phyloP scores from a whole-genome alignment of 805 yeast species.

The Kodamaea kaohsiungensis region DNA sequence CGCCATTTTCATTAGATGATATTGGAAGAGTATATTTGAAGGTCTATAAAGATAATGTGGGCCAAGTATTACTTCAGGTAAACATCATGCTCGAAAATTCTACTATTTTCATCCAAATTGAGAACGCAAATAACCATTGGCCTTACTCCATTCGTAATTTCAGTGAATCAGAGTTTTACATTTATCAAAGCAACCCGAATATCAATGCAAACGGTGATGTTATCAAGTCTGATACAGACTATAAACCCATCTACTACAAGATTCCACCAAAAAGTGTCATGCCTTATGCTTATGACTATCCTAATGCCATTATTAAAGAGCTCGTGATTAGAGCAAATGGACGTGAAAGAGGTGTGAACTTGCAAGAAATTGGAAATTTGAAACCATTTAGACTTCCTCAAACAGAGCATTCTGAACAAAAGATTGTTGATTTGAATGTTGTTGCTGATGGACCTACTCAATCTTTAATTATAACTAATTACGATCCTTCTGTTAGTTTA shows the following conservation, averaged over 20 bases:
- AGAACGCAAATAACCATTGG: conserved; percentile 79
- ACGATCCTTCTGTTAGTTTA: conserved; percentile 74
- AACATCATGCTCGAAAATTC: conserved; percentile 80
- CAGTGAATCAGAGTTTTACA: conserved; percentile 80
- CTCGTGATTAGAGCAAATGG: conserved; percentile 71
- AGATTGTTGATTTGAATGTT: conserved; percentile 82
- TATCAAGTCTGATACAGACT: conserved; percentile 51
- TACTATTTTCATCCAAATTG: conserved; percentile 73
- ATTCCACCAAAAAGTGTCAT: conserved; percentile 89
- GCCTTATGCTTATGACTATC: conserved; percentile 99
- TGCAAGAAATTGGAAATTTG: conserved; percentile 91
- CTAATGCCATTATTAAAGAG: conserved; percentile 85
- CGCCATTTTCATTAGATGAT: conserved; percentile 83
- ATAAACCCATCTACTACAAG: conserved; percentile 76
- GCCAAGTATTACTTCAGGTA: conserved; percentile 69
- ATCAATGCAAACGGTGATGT: conserved; percentile 62
- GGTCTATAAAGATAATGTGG: conserved; percentile 59
- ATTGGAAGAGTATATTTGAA: conserved; percentile 81
- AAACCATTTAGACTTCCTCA: conserved; percentile 80
- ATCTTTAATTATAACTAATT: conserved; percentile 78
- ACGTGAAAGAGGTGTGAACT: conserved; percentile 72
- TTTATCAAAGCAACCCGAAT: conserved; percentile 84
- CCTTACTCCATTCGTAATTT: conserved; percentile 91
- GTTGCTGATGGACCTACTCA: conserved; percentile 96
- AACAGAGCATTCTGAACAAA: conserved; percentile 37